phyloP scores from a whole-genome alignment of 208 protist genomes.

The Trypanosoma rangeli region DNA sequence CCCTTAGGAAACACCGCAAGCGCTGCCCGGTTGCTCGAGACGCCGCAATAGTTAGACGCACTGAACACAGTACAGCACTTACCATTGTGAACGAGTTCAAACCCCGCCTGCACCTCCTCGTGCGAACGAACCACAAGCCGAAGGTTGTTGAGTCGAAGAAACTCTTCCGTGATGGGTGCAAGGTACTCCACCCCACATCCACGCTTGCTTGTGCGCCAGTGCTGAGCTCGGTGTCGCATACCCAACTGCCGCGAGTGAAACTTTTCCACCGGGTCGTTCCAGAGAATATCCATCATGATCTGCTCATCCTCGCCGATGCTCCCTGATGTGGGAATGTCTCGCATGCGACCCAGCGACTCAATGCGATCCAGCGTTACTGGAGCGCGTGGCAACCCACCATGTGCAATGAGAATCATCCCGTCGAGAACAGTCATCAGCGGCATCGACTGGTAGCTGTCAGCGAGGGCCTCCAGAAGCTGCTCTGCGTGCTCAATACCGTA shows the following conservation, averaged over 20 bases:
- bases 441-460: constrained; percentile 89
- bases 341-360: constrained; percentile 90
- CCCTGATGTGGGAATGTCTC: constrained; percentile 96
- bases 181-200: constrained; percentile 99
- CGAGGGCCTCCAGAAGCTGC: constrained; percentile 47
- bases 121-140: constrained; percentile 94
- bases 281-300: constrained; percentile 98
- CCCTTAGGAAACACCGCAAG: constrained; percentile 80
- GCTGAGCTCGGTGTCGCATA: constrained; percentile 68
- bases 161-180: constrained; percentile 93
- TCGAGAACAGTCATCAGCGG: constrained; percentile 86
- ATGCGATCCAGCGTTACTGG: constrained; percentile 75
- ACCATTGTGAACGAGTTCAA: constrained; percentile 66
- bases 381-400: constrained; percentile 96
- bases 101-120: constrained; percentile 91
- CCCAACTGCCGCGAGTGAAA: constrained; percentile 78
- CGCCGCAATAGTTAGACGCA: constrained; percentile 87
- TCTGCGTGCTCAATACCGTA: constrained; percentile 51
- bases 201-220: constrained; percentile 98
- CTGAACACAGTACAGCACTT: constrained; percentile 83
- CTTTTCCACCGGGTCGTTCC: constrained; percentile 97
- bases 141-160: constrained; percentile 96
- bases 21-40: constrained; percentile 95
- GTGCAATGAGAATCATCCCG: constrained; percentile 96
- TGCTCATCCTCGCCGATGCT: constrained; percentile 93